Conservation (phyloP, 768 basidiomycete genomes). For the Postia placenta region DNA sequence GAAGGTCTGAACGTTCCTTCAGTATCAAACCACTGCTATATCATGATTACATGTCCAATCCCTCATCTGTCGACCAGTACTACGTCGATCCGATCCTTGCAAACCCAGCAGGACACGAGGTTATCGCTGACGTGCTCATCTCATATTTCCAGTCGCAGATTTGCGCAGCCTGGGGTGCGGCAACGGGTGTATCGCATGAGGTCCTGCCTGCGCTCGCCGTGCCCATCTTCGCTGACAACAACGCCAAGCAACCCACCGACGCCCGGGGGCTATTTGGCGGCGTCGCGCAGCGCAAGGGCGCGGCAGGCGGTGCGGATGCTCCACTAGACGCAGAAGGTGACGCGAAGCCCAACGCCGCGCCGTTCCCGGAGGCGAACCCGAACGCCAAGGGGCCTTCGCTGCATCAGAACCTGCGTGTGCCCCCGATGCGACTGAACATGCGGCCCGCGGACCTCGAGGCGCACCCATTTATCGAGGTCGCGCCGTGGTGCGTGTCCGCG, state of each 20-base stretch:
- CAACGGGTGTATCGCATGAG: constrained; percentile 61
- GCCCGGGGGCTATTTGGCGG: constrained; percentile 78
- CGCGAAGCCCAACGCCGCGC: constrained; percentile 7
- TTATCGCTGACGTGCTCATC: constrained; percentile 87
- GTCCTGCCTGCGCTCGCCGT: constrained; percentile 38
- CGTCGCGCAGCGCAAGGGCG: constrained; percentile 77
- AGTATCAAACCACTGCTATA: constrained; percentile 81
- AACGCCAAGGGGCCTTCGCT: constrained; percentile 13
- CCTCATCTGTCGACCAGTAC: constrained; percentile 59
- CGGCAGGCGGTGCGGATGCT: constrained; percentile 31
- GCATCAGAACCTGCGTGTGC: constrained; percentile 45
- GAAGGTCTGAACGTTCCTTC: neutral
- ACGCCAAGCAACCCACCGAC: constrained; percentile 33
- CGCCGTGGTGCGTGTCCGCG: constrained; percentile 91
- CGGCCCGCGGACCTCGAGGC: constrained; percentile 38
- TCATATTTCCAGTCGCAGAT: constrained; percentile 89
- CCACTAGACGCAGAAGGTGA: constrained; percentile 21
- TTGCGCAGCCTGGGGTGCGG: constrained; percentile 78
- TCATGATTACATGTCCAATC: constrained; percentile 72
- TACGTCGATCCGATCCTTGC: constrained; percentile 83
- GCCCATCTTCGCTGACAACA: constrained; percentile 25
- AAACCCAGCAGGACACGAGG: constrained; percentile 70
- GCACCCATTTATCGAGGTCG: constrained; percentile 73
- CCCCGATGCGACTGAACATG: constrained; percentile 65
- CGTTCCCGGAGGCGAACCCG: constrained; percentile 11